Conservation (phyloP, 2,329 filamentous ascomycete genomes). For the Penicillium paneum region DNA sequence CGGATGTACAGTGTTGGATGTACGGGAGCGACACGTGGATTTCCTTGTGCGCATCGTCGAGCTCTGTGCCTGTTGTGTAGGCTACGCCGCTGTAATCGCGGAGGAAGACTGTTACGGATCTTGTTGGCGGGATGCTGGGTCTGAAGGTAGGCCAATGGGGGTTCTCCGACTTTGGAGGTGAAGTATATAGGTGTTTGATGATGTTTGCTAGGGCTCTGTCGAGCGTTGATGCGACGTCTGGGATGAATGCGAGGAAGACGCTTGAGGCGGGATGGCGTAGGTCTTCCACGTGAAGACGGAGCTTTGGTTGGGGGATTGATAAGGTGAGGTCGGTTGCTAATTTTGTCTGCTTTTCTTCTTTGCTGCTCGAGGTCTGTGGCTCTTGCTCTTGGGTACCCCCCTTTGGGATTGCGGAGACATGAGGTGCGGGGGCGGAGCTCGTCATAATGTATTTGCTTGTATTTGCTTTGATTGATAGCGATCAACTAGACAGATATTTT, state of each 20-base stretch:
- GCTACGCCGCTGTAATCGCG: constrained; percentile 79
- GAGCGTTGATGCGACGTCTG: constrained; percentile 59
- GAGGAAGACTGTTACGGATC: constrained; percentile 80
- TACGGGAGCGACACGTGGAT: constrained; percentile 83
- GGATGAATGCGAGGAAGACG: constrained; percentile 65
- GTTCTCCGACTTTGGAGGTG: constrained; percentile 10
- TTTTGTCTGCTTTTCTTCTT: not conserved
- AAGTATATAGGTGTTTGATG: constrained; percentile 66
- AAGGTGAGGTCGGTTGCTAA: constrained; percentile 4
- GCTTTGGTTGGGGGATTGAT: constrained; percentile 29
- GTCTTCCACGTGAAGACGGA: constrained; percentile 36
- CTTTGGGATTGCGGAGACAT: constrained; percentile 18
- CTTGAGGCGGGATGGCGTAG: constrained; percentile 32
- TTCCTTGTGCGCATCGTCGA: constrained; percentile 86
- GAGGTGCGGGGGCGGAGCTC: constrained; percentile 6
- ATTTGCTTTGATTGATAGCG: not conserved
- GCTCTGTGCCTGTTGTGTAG: constrained; percentile 76
- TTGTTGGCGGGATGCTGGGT: constrained; percentile 59
- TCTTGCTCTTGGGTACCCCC: not conserved
- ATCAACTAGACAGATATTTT: too few species aligned
- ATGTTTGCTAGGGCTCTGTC: constrained; percentile 64
- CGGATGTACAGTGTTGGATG: constrained; percentile 46
- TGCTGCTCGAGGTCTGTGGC: not conserved
- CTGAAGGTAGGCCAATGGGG: constrained; percentile 22
- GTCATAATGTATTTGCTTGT: constrained; percentile 11